Evolutionary conservation across 2,329 filamentous ascomycete species (phyloP), one percentile per base, ranked within the genome.

Genomic region (Cladosporium phlei): DNA sequence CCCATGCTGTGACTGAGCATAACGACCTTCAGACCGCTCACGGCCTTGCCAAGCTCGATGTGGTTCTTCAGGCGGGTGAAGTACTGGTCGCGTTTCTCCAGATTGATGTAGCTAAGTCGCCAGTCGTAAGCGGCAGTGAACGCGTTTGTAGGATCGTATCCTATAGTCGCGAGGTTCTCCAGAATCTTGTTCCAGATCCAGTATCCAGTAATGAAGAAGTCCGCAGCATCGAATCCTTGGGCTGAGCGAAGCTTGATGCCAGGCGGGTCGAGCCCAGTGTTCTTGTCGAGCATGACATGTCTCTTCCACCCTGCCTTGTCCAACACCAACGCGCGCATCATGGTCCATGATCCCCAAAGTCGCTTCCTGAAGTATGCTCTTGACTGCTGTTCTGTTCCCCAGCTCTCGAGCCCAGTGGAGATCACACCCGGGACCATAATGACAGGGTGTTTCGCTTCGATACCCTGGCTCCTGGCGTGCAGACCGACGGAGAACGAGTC

Each of bases 141-240:
- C 0, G 80, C 80, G 58, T 83, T 83, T 2, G 76, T 80, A 78
- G 93, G 91, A 62, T 98, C 93, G 65, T 98, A 98, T 11, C 93
- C 93, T 49, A 98, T 86, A 0, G 89, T 93, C 0, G 93, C 93
- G 42, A 98, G 74, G 61, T 98, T 98, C 69, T 98, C 93, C 39
- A 98, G 76, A 51, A 98, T 96, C 69, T 97, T 97, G 70, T 88
- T 96, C 90, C 90, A 96, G 51, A 98, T 97, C 93, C 93, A 98
- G 69, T 98, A 98, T 4, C 82, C 81, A 2, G 80, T 82, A 54
- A 83, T 82, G 67, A 94, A 93, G 71, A 98, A 98, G 68, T 98
- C 93, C 9, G 93, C 90, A 2, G 93, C 93, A 67, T 98, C 93
- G 59, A 98, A 98, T 2, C 93, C 93, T 65, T 97, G 93, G 0